phyloP scores from a whole-genome alignment of 73 alveolate species.

The Tetrahymena malaccensis region DNA sequence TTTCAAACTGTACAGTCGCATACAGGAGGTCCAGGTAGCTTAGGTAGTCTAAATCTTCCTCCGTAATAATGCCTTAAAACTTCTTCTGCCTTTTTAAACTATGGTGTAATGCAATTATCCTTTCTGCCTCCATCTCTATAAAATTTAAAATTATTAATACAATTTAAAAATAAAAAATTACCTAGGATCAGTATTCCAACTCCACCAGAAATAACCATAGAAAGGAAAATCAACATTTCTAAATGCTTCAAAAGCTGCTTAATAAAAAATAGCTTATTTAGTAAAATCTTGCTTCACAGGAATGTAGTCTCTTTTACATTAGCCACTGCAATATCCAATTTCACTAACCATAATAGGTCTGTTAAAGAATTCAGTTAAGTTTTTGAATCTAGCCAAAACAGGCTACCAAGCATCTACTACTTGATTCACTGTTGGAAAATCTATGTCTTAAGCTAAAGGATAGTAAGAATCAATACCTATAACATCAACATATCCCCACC shows the following conservation, averaged over 20 bases:
- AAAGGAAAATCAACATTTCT: not conserved
- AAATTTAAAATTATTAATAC: no score
- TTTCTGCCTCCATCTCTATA: not conserved
- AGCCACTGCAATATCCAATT: not conserved
- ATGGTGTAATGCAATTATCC: not conserved
- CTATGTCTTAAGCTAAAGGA: not conserved
- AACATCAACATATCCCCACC: not conserved
- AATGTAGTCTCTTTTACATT: not conserved
- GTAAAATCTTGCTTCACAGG: not conserved
- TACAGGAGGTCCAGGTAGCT: not conserved
- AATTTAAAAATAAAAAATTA: not conserved
- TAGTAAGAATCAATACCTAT: not conserved
- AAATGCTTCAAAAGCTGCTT: not conserved
- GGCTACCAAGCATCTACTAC: not conserved
- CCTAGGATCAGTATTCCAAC: conserved; percentile 1
- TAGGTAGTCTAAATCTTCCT: not conserved
- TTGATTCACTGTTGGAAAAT: not conserved
- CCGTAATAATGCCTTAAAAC: not conserved
- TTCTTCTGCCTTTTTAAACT: not conserved
- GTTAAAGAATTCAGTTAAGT: not conserved
- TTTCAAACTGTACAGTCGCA: not conserved
- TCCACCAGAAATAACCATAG: not conserved
- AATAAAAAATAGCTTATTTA: not conserved
- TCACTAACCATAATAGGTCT: not conserved
- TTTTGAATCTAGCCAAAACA: not conserved